Conservation (phyloP, 164 flowering plant genomes). For the Dillenia turbinata region DNA sequence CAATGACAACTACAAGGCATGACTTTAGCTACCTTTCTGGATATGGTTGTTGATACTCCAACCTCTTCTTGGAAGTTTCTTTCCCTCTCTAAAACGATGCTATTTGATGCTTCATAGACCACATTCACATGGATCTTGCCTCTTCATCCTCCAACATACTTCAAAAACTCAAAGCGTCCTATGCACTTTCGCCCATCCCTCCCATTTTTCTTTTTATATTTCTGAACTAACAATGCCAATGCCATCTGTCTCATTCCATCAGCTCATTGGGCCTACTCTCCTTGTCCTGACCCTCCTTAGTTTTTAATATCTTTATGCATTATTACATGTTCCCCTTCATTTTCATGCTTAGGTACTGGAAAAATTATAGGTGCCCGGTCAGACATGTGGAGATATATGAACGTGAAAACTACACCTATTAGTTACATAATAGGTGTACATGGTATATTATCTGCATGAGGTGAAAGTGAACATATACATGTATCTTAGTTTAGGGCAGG, state of each 20-base stretch:
- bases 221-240: not conserved
- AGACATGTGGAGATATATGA: not conserved
- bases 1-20: not conserved
- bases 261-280: constrained; percentile 4
- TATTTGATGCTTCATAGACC: constrained; percentile 13
- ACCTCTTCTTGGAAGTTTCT: constrained; percentile 21
- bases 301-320: not conserved
- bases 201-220: not conserved
- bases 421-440: no score
- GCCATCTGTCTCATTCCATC: not conserved
- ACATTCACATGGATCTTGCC: constrained; percentile 35
- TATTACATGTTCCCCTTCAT: constrained; percentile 3
- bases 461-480: no score
- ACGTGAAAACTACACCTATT: no score
- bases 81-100: not conserved
- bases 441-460: no score
- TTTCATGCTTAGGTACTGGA: constrained; percentile 20
- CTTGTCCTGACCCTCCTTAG: not conserved
- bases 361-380: constrained; percentile 12
- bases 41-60: constrained; percentile 14
- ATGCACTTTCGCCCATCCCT: constrained; percentile 22
- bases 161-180: constrained; percentile 10
- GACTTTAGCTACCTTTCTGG: constrained; percentile 10
- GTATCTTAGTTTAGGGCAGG: no score
- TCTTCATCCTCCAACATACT: constrained; percentile 28